phyloP scores from a whole-genome alignment of 208 protist genomes.

The Histomonas meleagridis region DNA sequence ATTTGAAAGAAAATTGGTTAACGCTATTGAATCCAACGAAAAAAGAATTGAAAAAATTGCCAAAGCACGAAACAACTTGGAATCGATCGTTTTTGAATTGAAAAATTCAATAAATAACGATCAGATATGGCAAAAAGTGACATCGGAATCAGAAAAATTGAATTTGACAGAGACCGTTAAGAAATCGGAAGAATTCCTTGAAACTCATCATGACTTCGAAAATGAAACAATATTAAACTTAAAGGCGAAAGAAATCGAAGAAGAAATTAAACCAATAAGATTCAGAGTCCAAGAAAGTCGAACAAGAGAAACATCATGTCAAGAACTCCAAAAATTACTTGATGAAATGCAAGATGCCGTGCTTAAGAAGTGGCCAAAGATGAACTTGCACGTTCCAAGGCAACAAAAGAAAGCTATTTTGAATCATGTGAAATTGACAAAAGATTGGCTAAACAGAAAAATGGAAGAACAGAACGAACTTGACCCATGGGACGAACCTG shows the following conservation, averaged over 20 bases:
- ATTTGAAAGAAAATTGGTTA: not conserved
- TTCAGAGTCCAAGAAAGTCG: not conserved
- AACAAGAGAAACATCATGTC: not conserved
- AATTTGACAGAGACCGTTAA: not conserved
- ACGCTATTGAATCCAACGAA: not conserved
- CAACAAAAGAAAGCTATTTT: slow-evolving; percentile 21
- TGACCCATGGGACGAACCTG: not conserved
- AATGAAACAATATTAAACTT: not conserved
- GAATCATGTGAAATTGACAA: not conserved
- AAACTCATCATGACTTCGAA: not conserved
- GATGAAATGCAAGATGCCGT: slow-evolving; percentile 27
- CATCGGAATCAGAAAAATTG: not conserved
- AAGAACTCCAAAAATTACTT: not conserved
- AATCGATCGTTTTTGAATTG: not conserved
- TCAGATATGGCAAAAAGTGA: not conserved
- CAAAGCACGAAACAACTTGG: not conserved
- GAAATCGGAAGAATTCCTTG: not conserved
- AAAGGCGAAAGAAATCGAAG: not conserved
- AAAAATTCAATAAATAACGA: not conserved
- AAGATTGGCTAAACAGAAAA: not conserved
- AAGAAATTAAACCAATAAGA: not conserved
- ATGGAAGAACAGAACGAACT: not conserved
- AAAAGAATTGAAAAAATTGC: not conserved
- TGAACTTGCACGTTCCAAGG: not conserved
- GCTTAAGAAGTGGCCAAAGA: not conserved